Evolutionary conservation across 768 basidiomycete species (phyloP).

Genomic region (Tricholoma furcatifolium): DNA sequence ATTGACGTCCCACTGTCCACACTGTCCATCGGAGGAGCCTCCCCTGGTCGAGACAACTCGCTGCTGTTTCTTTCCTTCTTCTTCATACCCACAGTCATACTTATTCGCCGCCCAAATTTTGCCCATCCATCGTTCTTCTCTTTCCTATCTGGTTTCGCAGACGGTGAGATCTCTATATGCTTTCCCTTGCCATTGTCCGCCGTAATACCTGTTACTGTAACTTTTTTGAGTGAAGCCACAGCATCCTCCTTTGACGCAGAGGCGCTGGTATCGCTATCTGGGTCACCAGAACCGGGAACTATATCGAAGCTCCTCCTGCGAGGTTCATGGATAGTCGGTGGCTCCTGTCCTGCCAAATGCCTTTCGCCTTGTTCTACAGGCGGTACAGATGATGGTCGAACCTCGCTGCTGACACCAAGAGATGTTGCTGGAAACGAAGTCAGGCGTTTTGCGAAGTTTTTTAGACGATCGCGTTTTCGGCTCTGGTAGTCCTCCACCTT

Average conservation of each 20-base stretch:
- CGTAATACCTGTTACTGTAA: not conserved
- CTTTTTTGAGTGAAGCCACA: not conserved
- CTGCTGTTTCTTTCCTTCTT: constrained; percentile 31
- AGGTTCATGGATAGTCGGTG: constrained; percentile 33
- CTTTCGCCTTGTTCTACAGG: constrained; percentile 31
- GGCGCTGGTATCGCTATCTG: constrained; percentile 13
- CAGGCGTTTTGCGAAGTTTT: constrained; percentile 68
- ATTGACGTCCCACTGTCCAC: constrained; percentile 6
- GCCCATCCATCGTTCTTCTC: constrained; percentile 50
- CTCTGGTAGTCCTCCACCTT: constrained; percentile 79
- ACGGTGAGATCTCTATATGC: constrained; percentile 36
- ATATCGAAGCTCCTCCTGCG: constrained; percentile 47
- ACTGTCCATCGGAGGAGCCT: constrained; percentile 6
- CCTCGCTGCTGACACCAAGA: constrained; percentile 21
- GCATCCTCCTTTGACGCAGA: constrained; percentile 26
- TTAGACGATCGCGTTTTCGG: constrained; percentile 76
- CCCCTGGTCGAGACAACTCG: constrained; percentile 1
- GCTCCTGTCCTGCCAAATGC: constrained; percentile 31
- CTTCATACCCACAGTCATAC: constrained; percentile 51
- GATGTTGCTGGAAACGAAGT: constrained; percentile 34
- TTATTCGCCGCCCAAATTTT: constrained; percentile 65
- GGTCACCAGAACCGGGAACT: constrained; percentile 18
- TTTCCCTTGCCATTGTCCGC: constrained; percentile 24
- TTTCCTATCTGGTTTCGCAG: constrained; percentile 32
- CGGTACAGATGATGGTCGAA: constrained; percentile 61